Evolutionary conservation across 75 land plant genomes (phyloP).

Genomic region (Sequoia sempervirens): DNA sequence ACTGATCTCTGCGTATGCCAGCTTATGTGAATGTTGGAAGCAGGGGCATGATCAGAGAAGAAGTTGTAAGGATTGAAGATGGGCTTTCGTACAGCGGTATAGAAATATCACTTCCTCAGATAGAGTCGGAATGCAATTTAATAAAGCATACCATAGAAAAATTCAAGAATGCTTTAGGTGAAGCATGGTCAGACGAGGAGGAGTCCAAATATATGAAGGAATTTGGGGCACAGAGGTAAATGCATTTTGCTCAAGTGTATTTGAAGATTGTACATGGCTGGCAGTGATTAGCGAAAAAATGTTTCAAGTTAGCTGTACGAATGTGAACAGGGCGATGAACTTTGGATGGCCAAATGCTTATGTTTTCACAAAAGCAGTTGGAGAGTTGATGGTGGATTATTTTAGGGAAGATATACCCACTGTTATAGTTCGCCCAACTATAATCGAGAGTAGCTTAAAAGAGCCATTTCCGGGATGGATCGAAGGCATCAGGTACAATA

Average conservation of each 20-base stretch:
- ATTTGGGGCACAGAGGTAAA: too few species aligned
- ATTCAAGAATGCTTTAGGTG: background rate
- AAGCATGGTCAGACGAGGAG: background rate
- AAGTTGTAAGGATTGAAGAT: slow-evolving; percentile 1
- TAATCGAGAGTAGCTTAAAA: too few species aligned
- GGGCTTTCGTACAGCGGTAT: slow-evolving; percentile 7
- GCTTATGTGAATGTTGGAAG: background rate
- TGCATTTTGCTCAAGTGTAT: too few species aligned
- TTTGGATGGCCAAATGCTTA: slow-evolving; percentile 21
- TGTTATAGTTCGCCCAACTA: too few species aligned
- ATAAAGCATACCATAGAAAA: too few species aligned
- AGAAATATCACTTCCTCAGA: slow-evolving; percentile 8
- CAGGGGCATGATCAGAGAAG: slow-evolving; percentile 10
- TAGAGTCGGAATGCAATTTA: slow-evolving; percentile 13
- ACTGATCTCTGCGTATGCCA: too few species aligned
- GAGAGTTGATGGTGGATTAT: slow-evolving; percentile 21
- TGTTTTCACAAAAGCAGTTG: slow-evolving; percentile 77
- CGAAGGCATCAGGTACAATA: too few species aligned
- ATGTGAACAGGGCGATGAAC: slow-evolving; percentile 14
- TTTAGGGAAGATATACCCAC: too few species aligned
- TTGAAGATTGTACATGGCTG: background rate
- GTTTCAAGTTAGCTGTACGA: slow-evolving; percentile 11
- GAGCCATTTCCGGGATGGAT: too few species aligned
- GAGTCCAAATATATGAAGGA: background rate
- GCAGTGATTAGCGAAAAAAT: background rate